Conservation (phyloP, 257 asterid genomes). For the Forsythia suspensa region DNA sequence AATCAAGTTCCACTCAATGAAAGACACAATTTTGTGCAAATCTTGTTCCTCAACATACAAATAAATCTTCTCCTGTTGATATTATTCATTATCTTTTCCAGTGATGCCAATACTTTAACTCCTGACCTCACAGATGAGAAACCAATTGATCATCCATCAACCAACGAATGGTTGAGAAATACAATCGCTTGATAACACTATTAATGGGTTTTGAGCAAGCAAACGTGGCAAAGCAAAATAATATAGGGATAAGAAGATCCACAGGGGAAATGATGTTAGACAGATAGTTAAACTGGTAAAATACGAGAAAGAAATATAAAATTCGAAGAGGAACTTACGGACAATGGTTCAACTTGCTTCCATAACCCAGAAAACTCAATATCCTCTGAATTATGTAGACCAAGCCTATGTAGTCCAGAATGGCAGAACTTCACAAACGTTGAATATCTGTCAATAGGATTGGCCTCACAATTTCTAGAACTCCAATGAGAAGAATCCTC, state of each 20-base stretch:
- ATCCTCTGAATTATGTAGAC: constrained; percentile 48
- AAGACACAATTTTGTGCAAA: neutral
- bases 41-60: neutral
- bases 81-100: neutral
- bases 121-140: neutral
- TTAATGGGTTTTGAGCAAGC: constrained; percentile 3
- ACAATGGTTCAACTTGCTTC: constrained; percentile 60
- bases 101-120: neutral
- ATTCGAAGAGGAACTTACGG: constrained; percentile 49
- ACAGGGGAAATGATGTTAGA: neutral
- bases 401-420: constrained; percentile 70
- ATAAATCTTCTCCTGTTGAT: neutral
- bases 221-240: constrained; percentile 8
- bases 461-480: constrained; percentile 22
- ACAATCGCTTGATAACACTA: neutral
- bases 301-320: neutral
- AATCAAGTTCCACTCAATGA: neutral
- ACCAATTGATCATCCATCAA: neutral
- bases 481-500: constrained; percentile 27
- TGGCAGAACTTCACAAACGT: constrained; percentile 62
- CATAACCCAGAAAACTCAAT: constrained; percentile 54
- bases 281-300: constrained; percentile 8
- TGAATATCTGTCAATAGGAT: constrained; percentile 43
- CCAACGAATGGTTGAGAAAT: neutral
- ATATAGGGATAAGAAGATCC: constrained; percentile 8